Evolutionary conservation across 2,329 filamentous ascomycete genomes (phyloP), one percentile per base, ranked within the genome.

Genomic region (Fusarium goolgardi): DNA sequence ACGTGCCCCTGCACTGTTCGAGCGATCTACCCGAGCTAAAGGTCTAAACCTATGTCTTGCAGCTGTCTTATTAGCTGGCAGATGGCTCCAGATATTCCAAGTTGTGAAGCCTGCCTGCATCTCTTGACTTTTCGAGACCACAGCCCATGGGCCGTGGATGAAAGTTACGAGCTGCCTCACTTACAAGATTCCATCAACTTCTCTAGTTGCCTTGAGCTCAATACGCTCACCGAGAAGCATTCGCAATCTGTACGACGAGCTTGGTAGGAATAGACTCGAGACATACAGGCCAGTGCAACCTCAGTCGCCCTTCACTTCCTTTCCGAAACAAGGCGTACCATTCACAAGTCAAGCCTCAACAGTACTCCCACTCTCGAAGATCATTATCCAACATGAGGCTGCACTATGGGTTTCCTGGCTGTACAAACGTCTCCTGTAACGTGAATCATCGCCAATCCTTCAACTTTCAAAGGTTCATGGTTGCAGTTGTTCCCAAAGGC

Each of bases 261-360:
- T 57, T 39, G 43, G 35, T 45, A 35, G 32, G 25, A 35, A 34
- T 41, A 23, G 39, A 21, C 23, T 35, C 35, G 34, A 32, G 57
- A 55, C 53, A 43, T 44, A 31, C 34, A 41, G 32, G 25, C 31
- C 32, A 18, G 40, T 35, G 41, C 20, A 27, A 46, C 53, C 16
- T 39, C 10, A 43, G 16, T 39, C 7, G n/a, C 39, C 27, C 39
- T 54, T 55, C 43, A 63, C 50, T 47, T 55, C 21, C 41, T 65
- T 39, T 27, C 29, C n/a, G 23, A 27, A 35, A 52, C n/a, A 46
- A n/a, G 47, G 40, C 47, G 55, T 52, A 10, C 31, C 55, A 21
- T 27, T 20, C 39, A 23, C 18, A 12, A 32, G 18, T 34, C 18
- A 15, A 40, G 25, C 31, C 32, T 23, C 29, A 50, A 21, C 32